Conservation (phyloP, 208 protist species). For the Crithidia mellificae region DNA sequence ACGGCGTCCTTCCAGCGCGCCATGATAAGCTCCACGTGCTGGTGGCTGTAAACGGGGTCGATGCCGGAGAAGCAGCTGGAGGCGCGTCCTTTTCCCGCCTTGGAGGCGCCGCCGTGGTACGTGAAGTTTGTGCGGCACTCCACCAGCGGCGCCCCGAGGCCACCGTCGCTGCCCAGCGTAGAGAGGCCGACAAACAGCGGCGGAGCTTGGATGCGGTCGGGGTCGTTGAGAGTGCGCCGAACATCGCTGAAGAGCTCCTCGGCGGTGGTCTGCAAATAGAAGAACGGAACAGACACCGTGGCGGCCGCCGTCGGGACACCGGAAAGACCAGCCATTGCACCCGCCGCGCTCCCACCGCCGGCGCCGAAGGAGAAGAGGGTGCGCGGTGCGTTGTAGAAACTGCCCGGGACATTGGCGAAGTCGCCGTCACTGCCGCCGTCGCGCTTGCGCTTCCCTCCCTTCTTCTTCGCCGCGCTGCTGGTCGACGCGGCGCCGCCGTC, state of each 20-base stretch:
- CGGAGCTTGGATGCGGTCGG: constrained; percentile 84
- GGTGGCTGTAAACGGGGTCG: constrained; percentile 42
- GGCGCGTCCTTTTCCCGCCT: constrained; percentile 20
- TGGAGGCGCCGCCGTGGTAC: constrained; percentile 17
- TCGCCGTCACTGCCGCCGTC: background rate
- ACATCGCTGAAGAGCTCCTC: constrained; percentile 53
- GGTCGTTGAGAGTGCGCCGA: constrained; percentile 60
- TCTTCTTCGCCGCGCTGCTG: too few species aligned
- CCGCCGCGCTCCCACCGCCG: background rate
- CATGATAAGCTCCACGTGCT: constrained; percentile 43
- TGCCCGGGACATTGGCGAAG: background rate
- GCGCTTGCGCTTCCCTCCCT: constrained; percentile 10
- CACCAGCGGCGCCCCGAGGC: background rate
- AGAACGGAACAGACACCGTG: constrained; percentile 40
- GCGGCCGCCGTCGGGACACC: constrained; percentile 19
- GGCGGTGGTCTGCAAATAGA: constrained; percentile 36
- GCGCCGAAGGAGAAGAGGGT: constrained; percentile 57
- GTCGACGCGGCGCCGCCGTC: background rate
- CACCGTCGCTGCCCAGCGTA: constrained; percentile 1
- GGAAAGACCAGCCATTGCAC: constrained; percentile 5
- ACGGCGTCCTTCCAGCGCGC: constrained; percentile 80
- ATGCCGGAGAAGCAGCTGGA: constrained; percentile 26
- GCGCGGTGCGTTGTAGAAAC: constrained; percentile 12
- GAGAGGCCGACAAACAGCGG: constrained; percentile 74
- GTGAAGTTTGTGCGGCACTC: constrained; percentile 38